phyloP scores from a whole-genome alignment of 2,329 filamentous ascomycete genomes.

The Epichloe brachyelytri region DNA sequence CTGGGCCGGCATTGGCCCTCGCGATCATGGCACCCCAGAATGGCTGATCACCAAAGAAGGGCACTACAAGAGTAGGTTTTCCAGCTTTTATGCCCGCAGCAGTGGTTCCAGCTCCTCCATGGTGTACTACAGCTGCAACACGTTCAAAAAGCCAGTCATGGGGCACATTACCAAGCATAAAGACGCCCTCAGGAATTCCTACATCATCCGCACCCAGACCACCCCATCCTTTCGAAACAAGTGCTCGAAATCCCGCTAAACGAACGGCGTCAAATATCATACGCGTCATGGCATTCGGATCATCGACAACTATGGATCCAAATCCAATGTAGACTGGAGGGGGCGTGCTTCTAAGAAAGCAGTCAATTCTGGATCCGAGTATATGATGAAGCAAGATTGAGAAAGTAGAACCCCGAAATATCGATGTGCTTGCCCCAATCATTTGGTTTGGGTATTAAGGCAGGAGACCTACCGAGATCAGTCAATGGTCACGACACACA shows the following conservation, averaged over 20 bases:
- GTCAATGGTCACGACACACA: conserved; percentile 2
- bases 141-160: conserved; percentile 83
- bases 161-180: conserved; percentile 73
- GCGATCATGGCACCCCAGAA: conserved; percentile 74
- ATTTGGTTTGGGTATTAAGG: conserved; percentile 63
- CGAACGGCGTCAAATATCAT: conserved; percentile 60
- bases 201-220: conserved; percentile 62
- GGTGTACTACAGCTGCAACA: conserved; percentile 73
- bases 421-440: conserved; percentile 64
- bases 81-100: conserved; percentile 74
- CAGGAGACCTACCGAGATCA: conserved; percentile 40
- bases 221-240: conserved; percentile 83
- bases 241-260: conserved; percentile 55
- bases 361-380: conserved; percentile 49
- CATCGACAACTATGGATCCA: conserved; percentile 69
- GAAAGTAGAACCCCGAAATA: conserved; percentile 66
- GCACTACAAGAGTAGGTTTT: conserved; percentile 69
- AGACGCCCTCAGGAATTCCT: conserved; percentile 60
- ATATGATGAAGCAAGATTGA: conserved; percentile 54
- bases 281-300: conserved; percentile 56
- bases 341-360: conserved; percentile 52
- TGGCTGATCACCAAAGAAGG: conserved; percentile 77
- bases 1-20: conserved; percentile 57
- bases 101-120: conserved; percentile 79
- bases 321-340: conserved; percentile 75